These are phyloP conservation scores for Phytophthora hybrid DNA, from an alignment of 352 stramenopile species.

Conservation along the genomic window DNA sequence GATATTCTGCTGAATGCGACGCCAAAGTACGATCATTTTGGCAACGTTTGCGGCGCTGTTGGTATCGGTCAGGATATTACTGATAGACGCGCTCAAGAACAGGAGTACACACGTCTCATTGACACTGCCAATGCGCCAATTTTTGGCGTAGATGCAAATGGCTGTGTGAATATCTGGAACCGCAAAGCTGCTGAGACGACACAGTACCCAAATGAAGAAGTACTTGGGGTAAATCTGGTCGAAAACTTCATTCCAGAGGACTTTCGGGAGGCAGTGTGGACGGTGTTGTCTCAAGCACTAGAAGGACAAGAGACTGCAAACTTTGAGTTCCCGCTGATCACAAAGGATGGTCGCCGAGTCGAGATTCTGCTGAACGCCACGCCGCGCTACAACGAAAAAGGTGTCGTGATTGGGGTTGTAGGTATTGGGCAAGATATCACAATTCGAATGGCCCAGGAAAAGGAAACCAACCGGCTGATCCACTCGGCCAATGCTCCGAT, in stretches of 20 bases:
- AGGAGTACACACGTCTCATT: conserved; percentile 85
- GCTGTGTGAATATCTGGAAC: conserved; percentile 87
- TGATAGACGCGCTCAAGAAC: conserved; percentile 69
- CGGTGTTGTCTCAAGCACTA: conserved; percentile 63
- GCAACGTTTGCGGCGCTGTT: conserved; percentile 65
- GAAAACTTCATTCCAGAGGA: conserved; percentile 81
- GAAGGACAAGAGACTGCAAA: conserved; percentile 67
- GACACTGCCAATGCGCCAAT: conserved; percentile 89
- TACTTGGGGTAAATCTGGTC: conserved; percentile 72
- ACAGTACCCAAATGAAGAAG: conserved; percentile 74
- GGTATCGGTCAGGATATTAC: conserved; percentile 81
- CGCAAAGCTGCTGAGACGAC: conserved; percentile 83
- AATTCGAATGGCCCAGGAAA: conserved; percentile 71
- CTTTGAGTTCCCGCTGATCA: conserved; percentile 71
- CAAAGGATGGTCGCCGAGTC: conserved; percentile 53
- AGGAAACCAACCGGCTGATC: conserved; percentile 72
- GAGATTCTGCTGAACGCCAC: conserved; percentile 68
- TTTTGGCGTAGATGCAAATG: conserved; percentile 75
- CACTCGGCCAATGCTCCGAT: conserved; percentile 78
- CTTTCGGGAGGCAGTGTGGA: conserved; percentile 57
- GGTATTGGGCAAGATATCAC: conserved; percentile 75
- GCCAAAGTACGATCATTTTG: conserved; percentile 62
- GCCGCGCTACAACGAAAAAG: conserved; percentile 62
- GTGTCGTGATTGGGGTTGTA: conserved; percentile 65
- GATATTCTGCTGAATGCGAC: conserved; percentile 73